These are phyloP conservation scores for Ustilago tritici DNA, from an alignment of 1,284 basidiomycete genomes.

Conservation along the genomic window DNA sequence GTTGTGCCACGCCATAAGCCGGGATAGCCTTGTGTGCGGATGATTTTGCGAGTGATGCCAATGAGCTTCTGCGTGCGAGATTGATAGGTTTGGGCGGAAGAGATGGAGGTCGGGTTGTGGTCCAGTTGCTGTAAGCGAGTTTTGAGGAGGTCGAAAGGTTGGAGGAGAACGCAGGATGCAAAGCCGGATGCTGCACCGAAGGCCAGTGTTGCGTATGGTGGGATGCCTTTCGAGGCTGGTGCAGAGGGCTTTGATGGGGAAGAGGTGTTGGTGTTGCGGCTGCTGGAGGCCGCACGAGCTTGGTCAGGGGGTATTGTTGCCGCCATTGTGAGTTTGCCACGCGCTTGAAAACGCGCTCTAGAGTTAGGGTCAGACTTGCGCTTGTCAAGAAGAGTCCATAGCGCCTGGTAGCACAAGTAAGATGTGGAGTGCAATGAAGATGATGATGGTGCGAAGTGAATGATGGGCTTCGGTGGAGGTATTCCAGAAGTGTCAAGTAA, in stretches of 20 bases:
- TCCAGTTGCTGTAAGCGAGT: constrained; percentile 66
- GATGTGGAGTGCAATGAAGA: neutral
- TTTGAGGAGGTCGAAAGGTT: constrained; percentile 68
- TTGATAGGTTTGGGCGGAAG: constrained; percentile 8
- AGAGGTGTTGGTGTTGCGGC: neutral
- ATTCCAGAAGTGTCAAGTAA: constrained; percentile 17
- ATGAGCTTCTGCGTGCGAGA: constrained; percentile 48
- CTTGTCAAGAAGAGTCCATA: neutral
- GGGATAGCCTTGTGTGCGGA: constrained; percentile 52
- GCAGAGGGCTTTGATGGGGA: neutral
- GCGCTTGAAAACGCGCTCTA: neutral
- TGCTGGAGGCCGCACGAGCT: constrained; percentile 12
- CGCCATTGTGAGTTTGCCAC: neutral
- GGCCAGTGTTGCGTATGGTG: constrained; percentile 60
- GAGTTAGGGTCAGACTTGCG: neutral
- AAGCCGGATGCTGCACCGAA: constrained; percentile 66
- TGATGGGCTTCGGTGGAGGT: constrained; percentile 11
- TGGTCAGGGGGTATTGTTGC: neutral
- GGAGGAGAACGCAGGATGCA: constrained; percentile 65
- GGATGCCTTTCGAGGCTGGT: constrained; percentile 23
- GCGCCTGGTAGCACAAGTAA: neutral
- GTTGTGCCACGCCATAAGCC: constrained; percentile 68
- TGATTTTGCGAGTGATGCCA: constrained; percentile 39
- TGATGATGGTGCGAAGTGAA: neutral
- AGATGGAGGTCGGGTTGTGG: constrained; percentile 9